Percentiles rank a stretch among this genome's conserved stretches.
Evolutionary conservation across 2,329 filamentous ascomycete species (phyloP).

Genomic region (Aciculosporium take): DNA sequence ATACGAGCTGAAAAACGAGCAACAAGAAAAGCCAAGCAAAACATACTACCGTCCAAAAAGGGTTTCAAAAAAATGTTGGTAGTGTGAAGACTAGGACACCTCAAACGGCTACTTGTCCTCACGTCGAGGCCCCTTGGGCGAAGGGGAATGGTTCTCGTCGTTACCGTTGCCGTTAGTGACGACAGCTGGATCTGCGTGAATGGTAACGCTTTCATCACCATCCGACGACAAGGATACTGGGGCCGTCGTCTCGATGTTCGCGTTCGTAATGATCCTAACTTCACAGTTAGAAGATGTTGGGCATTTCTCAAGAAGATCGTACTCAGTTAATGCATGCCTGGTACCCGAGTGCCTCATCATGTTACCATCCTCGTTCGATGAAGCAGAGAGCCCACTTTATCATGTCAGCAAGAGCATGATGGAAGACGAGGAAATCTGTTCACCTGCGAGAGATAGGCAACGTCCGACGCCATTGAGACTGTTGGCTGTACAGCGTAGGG

Average conservation of each 20-base stretch:
- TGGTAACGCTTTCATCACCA: slow-evolving; percentile 39
- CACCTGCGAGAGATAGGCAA: slow-evolving; percentile 18
- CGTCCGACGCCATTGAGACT: slow-evolving; percentile 23
- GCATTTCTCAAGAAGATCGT: slow-evolving; percentile 16
- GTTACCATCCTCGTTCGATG: slow-evolving; percentile 16
- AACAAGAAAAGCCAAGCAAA: slow-evolving; percentile 7
- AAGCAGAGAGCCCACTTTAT: slow-evolving; percentile 14
- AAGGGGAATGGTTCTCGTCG: slow-evolving; percentile 35
- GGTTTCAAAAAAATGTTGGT: not conserved
- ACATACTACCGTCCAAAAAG: slow-evolving; percentile 6
- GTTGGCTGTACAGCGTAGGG: slow-evolving; percentile 22
- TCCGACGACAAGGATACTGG: slow-evolving; percentile 30
- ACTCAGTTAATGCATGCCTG: slow-evolving; percentile 22
- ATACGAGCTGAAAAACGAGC: slow-evolving; percentile 6
- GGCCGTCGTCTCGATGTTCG: slow-evolving; percentile 25
- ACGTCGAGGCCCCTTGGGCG: slow-evolving; percentile 26
- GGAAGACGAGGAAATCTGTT: slow-evolving; percentile 7
- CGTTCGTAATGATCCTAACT: slow-evolving; percentile 24
- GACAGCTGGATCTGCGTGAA: slow-evolving; percentile 34
- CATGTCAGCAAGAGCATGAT: slow-evolving; percentile 4
- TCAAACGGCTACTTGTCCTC: slow-evolving; percentile 14
- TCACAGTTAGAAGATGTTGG: slow-evolving; percentile 20
- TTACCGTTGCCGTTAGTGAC: slow-evolving; percentile 19
- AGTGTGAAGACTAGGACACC: not conserved
- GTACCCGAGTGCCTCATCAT: slow-evolving; percentile 17